Evolutionary conservation across 495 filamentous ascomycete genomes (phyloP).

Genomic region (Talaromyces liani): DNA sequence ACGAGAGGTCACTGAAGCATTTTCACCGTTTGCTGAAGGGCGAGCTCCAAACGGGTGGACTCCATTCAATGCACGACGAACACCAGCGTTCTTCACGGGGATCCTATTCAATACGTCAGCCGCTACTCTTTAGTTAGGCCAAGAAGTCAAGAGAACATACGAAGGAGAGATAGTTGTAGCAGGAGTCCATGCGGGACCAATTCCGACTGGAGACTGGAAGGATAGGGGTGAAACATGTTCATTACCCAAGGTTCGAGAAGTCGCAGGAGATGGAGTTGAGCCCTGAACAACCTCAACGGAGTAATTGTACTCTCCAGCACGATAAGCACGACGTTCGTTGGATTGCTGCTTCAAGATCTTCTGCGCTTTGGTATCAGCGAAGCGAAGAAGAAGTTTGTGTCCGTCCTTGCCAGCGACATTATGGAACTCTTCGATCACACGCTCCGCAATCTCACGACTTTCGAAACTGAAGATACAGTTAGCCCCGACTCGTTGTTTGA

Average conservation of each 20-base stretch:
- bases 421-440: constrained; percentile 77
- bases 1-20: background rate
- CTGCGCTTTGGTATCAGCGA: constrained; percentile 91
- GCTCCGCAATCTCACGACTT: constrained; percentile 76
- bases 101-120: constrained; percentile 26
- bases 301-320: constrained; percentile 88
- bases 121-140: background rate
- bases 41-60: constrained; percentile 1
- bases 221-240: constrained; percentile 37
- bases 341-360: constrained; percentile 94
- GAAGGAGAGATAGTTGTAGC: constrained; percentile 43
- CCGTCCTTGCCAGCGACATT: constrained; percentile 57
- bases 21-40: background rate
- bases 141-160: constrained; percentile 21
- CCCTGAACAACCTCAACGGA: constrained; percentile 40
- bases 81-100: constrained; percentile 24
- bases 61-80: constrained; percentile 6
- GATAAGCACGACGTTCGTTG: constrained; percentile 84
- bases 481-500: background rate
- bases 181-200: constrained; percentile 37
- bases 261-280: constrained; percentile 32
- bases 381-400: constrained; percentile 83
- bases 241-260: constrained; percentile 26
- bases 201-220: constrained; percentile 31
- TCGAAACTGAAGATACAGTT: constrained; percentile 58